Evolutionary conservation across 2,329 filamentous ascomycete species (phyloP).

Genomic region (Cadophora sp.): DNA sequence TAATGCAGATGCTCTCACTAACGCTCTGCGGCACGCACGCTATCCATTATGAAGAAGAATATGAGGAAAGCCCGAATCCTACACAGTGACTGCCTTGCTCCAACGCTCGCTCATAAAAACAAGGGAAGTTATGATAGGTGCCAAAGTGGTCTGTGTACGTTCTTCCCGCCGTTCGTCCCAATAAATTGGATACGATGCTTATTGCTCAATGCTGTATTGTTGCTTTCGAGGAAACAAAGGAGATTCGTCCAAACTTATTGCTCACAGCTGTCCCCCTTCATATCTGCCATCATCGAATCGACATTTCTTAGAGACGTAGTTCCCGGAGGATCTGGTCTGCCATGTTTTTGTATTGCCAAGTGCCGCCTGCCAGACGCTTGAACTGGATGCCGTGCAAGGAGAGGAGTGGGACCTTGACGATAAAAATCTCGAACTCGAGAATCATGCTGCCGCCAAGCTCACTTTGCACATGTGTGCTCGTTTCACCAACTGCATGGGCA

Average conservation of each 20-base stretch:
- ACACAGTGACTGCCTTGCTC: conserved; percentile 15
- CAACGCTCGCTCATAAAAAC: conserved; percentile 12
- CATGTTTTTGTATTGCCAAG: conserved; percentile 99
- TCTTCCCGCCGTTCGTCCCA: not conserved
- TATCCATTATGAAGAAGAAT: not conserved
- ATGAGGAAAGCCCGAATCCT: conserved; percentile 13
- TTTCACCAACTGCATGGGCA: conserved; percentile 78
- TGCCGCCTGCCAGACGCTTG: conserved; percentile 93
- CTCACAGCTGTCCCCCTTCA: conserved; percentile 3
- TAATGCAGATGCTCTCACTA: conserved; percentile 14
- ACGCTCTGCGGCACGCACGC: not conserved
- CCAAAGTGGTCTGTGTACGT: conserved; percentile 8
- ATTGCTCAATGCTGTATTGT: conserved; percentile 16
- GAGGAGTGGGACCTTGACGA: conserved; percentile 95
- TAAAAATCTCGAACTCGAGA: conserved; percentile 92
- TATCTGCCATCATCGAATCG: not conserved
- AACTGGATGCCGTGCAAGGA: conserved; percentile 96
- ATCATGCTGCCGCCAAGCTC: conserved; percentile 86
- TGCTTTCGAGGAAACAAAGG: conserved; percentile 26
- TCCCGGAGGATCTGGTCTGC: conserved; percentile 93
- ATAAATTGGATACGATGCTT: conserved; percentile 21
- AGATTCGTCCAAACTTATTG: conserved; percentile 28
- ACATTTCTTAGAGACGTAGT: conserved; percentile 68
- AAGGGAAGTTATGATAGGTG: conserved; percentile 16
- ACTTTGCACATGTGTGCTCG: conserved; percentile 88